Evolutionary conservation across 768 basidiomycete genomes (phyloP).

Genomic region (Auriscalpium orientale): DNA sequence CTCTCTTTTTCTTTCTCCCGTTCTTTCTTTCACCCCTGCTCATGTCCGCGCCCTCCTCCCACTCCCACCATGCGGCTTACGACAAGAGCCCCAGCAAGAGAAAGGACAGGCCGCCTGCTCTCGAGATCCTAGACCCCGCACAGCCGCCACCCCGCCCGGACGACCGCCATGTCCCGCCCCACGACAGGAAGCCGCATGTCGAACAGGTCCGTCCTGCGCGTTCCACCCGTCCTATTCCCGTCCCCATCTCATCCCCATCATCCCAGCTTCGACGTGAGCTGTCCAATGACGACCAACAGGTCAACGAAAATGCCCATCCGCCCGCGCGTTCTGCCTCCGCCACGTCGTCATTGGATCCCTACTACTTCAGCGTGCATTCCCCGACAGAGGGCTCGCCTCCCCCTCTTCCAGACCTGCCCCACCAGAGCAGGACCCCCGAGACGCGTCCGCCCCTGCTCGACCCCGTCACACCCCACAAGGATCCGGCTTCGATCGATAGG

Average conservation of each 20-base stretch:
- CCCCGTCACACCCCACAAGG: constrained; percentile 65
- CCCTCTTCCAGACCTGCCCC: constrained; percentile 28
- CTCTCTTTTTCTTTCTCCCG: constrained; percentile 19
- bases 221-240: not conserved
- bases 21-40: constrained; percentile 27
- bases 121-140: constrained; percentile 37
- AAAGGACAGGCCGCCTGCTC: constrained; percentile 46
- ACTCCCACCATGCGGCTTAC: constrained; percentile 20
- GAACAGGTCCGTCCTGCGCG: constrained; percentile 5
- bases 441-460: constrained; percentile 36
- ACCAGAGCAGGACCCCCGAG: constrained; percentile 56
- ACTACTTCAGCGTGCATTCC: constrained; percentile 73
- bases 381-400: constrained; percentile 61
- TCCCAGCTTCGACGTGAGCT: constrained; percentile 42
- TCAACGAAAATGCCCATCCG: constrained; percentile 37
- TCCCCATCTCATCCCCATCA: constrained; percentile 1
- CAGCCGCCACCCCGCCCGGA: constrained; percentile 27
- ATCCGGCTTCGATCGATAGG: constrained; percentile 79
- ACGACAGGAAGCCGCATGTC: constrained; percentile 8
- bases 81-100: constrained; percentile 33
- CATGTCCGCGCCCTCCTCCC: constrained; percentile 33
- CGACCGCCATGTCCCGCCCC: constrained; percentile 24
- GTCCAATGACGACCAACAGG: constrained; percentile 26
- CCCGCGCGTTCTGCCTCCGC: constrained; percentile 64
- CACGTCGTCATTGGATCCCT: constrained; percentile 80